phyloP scores from a whole-genome alignment of 2,329 filamentous ascomycete genomes.

The Thielaviopsis euricoi region DNA sequence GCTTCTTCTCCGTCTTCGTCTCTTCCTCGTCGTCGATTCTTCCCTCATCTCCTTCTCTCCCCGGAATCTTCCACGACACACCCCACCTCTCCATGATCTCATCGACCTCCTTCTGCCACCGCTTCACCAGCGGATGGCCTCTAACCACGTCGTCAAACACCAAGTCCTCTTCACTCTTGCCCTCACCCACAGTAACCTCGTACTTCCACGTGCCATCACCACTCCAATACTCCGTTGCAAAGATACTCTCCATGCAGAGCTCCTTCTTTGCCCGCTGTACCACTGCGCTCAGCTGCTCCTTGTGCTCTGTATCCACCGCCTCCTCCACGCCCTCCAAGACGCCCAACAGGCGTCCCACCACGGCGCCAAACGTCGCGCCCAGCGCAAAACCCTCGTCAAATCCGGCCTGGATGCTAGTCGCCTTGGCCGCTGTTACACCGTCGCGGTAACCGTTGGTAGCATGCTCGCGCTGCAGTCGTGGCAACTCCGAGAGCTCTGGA shows the following conservation, averaged over 20 bases:
- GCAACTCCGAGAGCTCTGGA: conserved; percentile 45
- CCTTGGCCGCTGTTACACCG: conserved; percentile 63
- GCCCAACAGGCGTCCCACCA: conserved; percentile 60
- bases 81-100: conserved; percentile 7
- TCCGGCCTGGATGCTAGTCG: conserved; percentile 59
- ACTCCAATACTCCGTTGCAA: conserved; percentile 49
- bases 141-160: conserved; percentile 46
- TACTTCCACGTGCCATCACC: conserved; percentile 58
- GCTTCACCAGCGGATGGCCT: conserved; percentile 48
- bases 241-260: conserved; percentile 44
- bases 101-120: conserved; percentile 26
- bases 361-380: conserved; percentile 63
- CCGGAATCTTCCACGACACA: conserved; percentile 9
- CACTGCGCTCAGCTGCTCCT: conserved; percentile 18
- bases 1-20: conserved; percentile 24
- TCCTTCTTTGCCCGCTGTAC: conserved; percentile 38
- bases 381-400: conserved; percentile 85
- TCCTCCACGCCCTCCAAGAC: conserved; percentile 54
- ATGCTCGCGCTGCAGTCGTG: conserved; percentile 58
- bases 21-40: conserved; percentile 18
- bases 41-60: conserved; percentile 11
- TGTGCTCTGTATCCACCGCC: conserved; percentile 24
- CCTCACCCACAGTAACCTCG: conserved; percentile 26
- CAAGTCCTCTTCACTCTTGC: conserved; percentile 21
- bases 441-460: conserved; percentile 81